Percentiles rank a stretch among this genome's conserved stretches.
Evolutionary conservation across 345 rosid genomes (phyloP).

Genomic region (Arabidopsis suecica): DNA sequence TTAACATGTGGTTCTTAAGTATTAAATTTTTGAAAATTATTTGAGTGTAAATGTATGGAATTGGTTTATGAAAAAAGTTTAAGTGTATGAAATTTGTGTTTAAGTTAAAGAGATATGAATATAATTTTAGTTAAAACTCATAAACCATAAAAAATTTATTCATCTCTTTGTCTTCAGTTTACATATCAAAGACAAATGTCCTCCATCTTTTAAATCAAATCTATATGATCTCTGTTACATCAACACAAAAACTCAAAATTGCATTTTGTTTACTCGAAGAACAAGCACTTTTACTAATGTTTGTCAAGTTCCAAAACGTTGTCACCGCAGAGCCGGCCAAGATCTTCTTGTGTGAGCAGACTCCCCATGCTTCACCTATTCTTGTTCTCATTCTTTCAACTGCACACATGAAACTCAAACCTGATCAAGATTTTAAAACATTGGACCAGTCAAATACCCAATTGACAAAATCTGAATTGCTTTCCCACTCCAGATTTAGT

Average conservation of each 20-base stretch:
- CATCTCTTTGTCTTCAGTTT: slow-evolving; percentile 33
- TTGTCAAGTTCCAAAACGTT: slow-evolving; percentile 87
- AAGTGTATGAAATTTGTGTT: too few species aligned
- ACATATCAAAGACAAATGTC: slow-evolving; percentile 20
- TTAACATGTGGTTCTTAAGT: too few species aligned
- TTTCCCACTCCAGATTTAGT: too few species aligned
- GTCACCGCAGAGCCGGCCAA: slow-evolving; percentile 75
- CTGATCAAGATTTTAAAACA: slow-evolving; percentile 1
- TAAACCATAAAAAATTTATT: too few species aligned
- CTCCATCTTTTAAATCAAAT: slow-evolving; percentile 15
- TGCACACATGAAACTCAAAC: slow-evolving; percentile 43
- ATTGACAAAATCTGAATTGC: slow-evolving; percentile 22
- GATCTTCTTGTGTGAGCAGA: slow-evolving; percentile 86
- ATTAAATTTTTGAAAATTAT: too few species aligned
- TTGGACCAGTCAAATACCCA: neutral
- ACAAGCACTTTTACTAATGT: slow-evolving; percentile 11
- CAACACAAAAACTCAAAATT: neutral
- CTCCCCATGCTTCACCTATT: slow-evolving; percentile 68
- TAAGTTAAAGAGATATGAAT: too few species aligned
- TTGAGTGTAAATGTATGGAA: too few species aligned
- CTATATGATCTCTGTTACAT: slow-evolving; percentile 15
- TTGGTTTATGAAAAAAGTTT: too few species aligned
- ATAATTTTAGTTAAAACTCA: too few species aligned
- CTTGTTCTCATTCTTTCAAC: slow-evolving; percentile 58
- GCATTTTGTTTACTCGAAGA: neutral